Base-by-base conservation (phyloP, 2,329 filamentous ascomycete species). In the Seiridium cupressi region DNA sequence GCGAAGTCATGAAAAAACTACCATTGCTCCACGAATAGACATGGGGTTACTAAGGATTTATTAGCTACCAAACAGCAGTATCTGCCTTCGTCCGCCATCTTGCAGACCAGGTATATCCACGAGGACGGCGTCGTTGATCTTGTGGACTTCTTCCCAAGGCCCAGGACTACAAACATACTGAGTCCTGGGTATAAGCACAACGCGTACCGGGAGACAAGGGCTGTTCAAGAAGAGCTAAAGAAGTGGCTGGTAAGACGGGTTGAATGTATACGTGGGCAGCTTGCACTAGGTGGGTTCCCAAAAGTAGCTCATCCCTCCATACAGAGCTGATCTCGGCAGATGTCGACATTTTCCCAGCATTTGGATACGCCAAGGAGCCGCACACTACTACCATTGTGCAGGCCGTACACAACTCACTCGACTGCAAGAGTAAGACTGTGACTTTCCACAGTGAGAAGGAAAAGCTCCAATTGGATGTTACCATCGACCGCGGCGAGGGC, bases 61-160 rank as follows among this genome's bases (percentile, higher is more conserved):
- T 26, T 26, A 26, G 18, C 18, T 26, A 91, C 86, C 42, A 93
- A 93, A 72, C 90, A 93, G 74, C 87, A 90, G 69, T 93, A 93
- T 67, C 80, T 92, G 2, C 89, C 89, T 0, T 89, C 87, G 8
- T 89, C 88, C 53, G 92, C 90, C 67, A 88, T 93, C 61, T 78
- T 93, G 2, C 88, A 92, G 71, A 93, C 90, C 1, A 82, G 89
- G n/a, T 92, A 89, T 72, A 89, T 92, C 64, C 84, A 89, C 63
- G 90, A 93, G 66, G 84, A 89, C 59, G 90, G 90, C 1, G 90
- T 92, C 0, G 84, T 90, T 9, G 89, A 90, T 59, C 72, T 93
- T 36, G 79, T 90, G 13, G 90, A 93, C 71, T 93, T 92, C 75
- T 92, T 93, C 65, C 89, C 89, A 0, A 82, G 90, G 1, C 88